Base-by-base conservation (phyloP, 805 yeast genomes). In the Millerozyma acaciae region DNA sequence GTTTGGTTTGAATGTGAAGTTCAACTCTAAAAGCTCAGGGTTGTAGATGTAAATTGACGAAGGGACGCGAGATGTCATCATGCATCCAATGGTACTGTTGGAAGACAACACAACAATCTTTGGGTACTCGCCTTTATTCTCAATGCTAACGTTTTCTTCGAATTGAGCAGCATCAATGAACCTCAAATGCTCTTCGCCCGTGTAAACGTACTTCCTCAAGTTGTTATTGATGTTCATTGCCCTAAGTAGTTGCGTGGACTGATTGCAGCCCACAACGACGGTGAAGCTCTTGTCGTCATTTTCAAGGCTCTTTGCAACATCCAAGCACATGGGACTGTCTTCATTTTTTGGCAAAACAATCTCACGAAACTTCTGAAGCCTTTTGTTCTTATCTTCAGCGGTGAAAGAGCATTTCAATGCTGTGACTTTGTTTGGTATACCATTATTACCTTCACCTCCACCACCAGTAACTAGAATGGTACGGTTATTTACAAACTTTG, bases 371-470 rank as follows among this genome's bases (percentile, higher is more conserved):
- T 78, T 67, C 46, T 76, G 81, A 34, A 82, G 57, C 26, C 56
- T 44, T 34, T 64, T 44, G 8, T 54, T 55, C 32, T 68, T 65
- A 45, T 67, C 54, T 28, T 58, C 53, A 35, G 70, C 68, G 21
- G 66, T 66, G 34, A 81, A 76, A 47, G 76, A 73, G 28, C 84
- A 66, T 29, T 73, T 59, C 26, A 83, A 55, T 2, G 82, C 81
- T 4, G 88, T 77, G 41, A 90, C 63, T 53, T 84, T 86, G 58
- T 90, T 90, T 25, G 89, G 84, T 35, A 87, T 78, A 19, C 95
- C 96, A 49, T 86, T 82, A 50, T 79, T 80, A 7, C 95, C 95
- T 55, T 86, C 95, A 16, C 97, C 97, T 19, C 97, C 97, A 28
- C 98, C 98, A 26, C 98, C 98, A 3, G 87, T 78, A 18, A 82